Evolutionary conservation across 495 filamentous ascomycete species (phyloP).

Genomic region (Aspergillus steynii): DNA sequence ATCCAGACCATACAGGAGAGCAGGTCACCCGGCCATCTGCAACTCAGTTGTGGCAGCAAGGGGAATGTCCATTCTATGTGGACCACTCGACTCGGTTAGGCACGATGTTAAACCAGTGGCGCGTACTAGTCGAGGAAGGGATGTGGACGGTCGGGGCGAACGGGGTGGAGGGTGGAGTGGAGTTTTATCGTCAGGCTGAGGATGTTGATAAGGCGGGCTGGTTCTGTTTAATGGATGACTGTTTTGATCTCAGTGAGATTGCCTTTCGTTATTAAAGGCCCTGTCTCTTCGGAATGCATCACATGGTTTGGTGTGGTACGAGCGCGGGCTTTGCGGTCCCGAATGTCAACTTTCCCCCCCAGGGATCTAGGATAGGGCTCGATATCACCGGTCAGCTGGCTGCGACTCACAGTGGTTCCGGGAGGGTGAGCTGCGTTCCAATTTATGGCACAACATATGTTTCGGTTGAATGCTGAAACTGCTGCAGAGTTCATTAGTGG

Average conservation of each 20-base stretch:
- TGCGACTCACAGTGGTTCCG: no score
- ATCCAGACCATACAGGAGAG: neutral
- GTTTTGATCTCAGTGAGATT: neutral
- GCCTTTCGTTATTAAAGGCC: no score
- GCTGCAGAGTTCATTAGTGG: no score
- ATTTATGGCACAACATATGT: no score
- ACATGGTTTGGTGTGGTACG: no score
- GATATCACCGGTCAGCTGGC: no score
- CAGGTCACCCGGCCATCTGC: neutral
- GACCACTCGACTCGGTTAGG: neutral
- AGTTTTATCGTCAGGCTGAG: constrained; percentile 9
- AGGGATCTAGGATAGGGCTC: no score
- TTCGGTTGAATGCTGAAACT: no score
- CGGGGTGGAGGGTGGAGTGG: constrained; percentile 5
- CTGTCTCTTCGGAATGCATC: no score
- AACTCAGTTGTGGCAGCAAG: constrained; percentile 2
- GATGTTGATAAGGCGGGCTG: constrained; percentile 3
- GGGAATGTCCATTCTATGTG: constrained; percentile 4
- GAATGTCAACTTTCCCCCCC: no score
- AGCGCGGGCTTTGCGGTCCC: no score
- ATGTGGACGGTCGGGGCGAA: constrained; percentile 6
- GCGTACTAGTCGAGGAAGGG: constrained; percentile 2
- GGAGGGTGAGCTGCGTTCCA: no score
- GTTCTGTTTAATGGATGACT: constrained; percentile 6
- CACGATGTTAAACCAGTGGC: constrained; percentile 1